Evolutionary conservation across 1,139 yeast genomes (phyloP), one percentile per base, ranked within the genome.

Genomic region (Yamadazyma dushanensis): DNA sequence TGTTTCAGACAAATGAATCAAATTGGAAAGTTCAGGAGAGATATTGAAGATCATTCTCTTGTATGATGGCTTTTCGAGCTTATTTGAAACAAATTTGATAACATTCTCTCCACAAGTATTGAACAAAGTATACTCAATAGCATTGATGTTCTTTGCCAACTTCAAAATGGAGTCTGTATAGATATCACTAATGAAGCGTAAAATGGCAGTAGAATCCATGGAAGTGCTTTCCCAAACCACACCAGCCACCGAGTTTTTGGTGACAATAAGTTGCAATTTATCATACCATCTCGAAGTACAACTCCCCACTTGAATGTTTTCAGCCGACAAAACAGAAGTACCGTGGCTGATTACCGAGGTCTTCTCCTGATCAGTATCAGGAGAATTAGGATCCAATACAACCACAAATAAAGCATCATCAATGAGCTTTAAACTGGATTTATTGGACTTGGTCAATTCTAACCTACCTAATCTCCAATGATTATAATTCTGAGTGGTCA

Each of bases 281-380:
- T 84, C 94, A 53, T 82, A 83, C 86, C 90, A 83, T 50, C 94
- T 67, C 9, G 85, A 80, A 14, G 83, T 78, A 62, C 92, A 84
- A 2, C 88, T 77, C 14, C 94, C 94, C 10, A 72, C 63, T 57
- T 84, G 92, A 35, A 78, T 66, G 20, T 72, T 63, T 16, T 65
- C 65, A 2, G 65, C 60, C 31, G 77, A 71, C 38, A 83, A 70
- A 24, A 61, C 59, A 1, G 84, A 72, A 3, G 84, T 73, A 17
- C 94, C 94, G 52, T 82, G 84, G 21, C 83, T 74, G 11, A 83
- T 74, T 15, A 56, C 56, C 24, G 56, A 40, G 2, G 71, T 59
- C 44, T 72, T 72, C 20, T 72, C 76, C 30, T 70, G 73, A 37
- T 77, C 80, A 1, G 74, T 64, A 2, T 50, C 51, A 0, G 87